Percentiles rank a stretch among this genome's conserved stretches.
phyloP scores from a whole-genome alignment of 192 early-diverging fungal genomes.

The Coemansia sp. region DNA sequence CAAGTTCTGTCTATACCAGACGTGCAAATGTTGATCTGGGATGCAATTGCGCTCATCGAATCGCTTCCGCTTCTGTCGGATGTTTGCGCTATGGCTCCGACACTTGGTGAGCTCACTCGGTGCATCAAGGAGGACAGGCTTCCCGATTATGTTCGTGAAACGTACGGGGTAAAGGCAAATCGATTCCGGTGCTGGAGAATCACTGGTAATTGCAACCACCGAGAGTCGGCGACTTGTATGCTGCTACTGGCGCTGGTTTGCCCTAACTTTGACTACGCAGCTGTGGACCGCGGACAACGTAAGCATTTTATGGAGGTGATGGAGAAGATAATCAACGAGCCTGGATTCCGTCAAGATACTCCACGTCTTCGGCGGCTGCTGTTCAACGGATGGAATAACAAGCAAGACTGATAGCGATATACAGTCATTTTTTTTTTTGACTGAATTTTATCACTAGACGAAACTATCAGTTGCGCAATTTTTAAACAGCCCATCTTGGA shows the following conservation, averaged over 20 bases:
- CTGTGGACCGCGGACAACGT: neutral
- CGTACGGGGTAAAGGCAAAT: neutral
- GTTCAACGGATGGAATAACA: neutral
- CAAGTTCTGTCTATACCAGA: neutral
- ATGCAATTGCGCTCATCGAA: neutral
- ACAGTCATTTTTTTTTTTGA: neutral
- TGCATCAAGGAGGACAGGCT: neutral
- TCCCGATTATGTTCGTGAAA: neutral
- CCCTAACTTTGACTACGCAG: neutral
- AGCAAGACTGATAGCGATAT: neutral
- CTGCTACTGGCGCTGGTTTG: constrained; percentile 3
- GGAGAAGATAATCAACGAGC: neutral
- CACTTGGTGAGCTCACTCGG: neutral
- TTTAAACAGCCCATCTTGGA: too few relatives aligned
- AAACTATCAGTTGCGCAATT: too few relatives aligned
- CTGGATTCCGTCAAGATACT: neutral
- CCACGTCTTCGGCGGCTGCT: neutral
- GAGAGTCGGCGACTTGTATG: neutral
- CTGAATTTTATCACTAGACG: neutral
- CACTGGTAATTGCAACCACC: neutral
- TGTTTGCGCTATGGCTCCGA: neutral
- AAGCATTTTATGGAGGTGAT: neutral
- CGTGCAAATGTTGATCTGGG: neutral
- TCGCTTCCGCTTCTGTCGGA: neutral
- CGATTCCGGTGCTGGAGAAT: neutral